phyloP scores from a whole-genome alignment of 192 early-diverging fungal species.

The Entrophospora sp. region DNA sequence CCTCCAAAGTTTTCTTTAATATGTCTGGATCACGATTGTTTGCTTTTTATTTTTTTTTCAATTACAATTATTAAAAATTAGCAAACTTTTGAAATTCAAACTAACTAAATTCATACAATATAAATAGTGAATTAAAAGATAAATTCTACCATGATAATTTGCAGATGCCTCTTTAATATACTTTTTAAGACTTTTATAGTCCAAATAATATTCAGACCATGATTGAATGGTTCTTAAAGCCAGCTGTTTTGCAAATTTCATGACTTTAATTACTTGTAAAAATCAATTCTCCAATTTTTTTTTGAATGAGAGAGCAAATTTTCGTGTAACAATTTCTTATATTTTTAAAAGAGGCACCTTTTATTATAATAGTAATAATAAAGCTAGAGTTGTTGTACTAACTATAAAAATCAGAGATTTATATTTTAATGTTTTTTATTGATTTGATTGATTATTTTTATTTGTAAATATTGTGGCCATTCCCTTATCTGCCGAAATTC shows the following conservation, averaged over 20 bases:
- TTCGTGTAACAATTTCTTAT: too few relatives aligned
- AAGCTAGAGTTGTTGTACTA: too few relatives aligned
- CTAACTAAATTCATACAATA: background rate
- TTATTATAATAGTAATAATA: too few relatives aligned
- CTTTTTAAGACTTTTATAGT: slow-evolving; percentile 43
- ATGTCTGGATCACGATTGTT: slow-evolving; percentile 1
- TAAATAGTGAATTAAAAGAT: background rate
- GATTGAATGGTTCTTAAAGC: slow-evolving; percentile 40
- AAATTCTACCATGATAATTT: slow-evolving; percentile 23
- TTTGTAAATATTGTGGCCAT: too few relatives aligned
- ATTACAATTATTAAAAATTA: background rate
- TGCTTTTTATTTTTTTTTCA: background rate
- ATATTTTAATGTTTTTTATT: too few relatives aligned
- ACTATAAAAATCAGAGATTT: too few relatives aligned
- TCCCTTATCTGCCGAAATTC: too few relatives aligned
- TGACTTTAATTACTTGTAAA: too few relatives aligned
- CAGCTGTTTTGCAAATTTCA: slow-evolving; percentile 54
- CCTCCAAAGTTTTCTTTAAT: slow-evolving; percentile 22
- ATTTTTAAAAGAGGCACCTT: too few relatives aligned
- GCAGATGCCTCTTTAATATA: slow-evolving; percentile 32
- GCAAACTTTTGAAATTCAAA: background rate
- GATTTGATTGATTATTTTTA: too few relatives aligned
- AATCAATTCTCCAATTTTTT: too few relatives aligned
- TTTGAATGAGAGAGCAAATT: too few relatives aligned
- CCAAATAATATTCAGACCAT: slow-evolving; percentile 42